Evolutionary conservation across 345 rosid species (phyloP).

Genomic region (Eucalyptus albens): DNA sequence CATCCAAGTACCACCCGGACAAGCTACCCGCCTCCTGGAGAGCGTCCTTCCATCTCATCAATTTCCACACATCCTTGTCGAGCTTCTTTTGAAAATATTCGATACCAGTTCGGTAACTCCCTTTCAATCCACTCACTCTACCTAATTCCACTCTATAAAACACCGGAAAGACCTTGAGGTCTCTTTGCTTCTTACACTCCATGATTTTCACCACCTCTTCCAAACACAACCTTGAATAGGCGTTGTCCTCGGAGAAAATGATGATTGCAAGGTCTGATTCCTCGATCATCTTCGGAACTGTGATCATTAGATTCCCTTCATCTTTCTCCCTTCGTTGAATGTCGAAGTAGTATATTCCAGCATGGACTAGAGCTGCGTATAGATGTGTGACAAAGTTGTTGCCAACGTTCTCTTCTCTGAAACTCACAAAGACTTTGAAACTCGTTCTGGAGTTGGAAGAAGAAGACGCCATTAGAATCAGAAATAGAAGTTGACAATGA

Average conservation of each 20-base stretch:
- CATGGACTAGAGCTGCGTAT: background rate
- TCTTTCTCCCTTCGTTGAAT: background rate
- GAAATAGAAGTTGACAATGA: background rate
- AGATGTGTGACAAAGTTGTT: background rate
- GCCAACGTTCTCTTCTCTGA: background rate
- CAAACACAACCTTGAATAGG: background rate
- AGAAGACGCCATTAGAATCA: background rate
- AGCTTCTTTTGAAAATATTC: background rate
- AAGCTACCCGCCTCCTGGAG: background rate
- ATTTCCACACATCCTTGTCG: background rate
- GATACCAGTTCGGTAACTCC: background rate
- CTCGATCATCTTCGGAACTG: background rate
- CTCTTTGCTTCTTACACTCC: background rate
- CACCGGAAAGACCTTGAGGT: background rate
- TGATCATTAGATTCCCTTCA: background rate
- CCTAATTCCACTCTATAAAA: background rate
- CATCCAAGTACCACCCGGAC: background rate
- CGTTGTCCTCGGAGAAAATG: background rate
- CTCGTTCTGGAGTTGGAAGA: background rate
- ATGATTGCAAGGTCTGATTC: background rate
- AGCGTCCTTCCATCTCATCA: background rate
- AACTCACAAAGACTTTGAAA: background rate
- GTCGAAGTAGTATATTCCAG: background rate
- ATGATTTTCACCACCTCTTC: background rate
- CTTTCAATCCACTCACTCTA: background rate